Evolutionary conservation across 2,329 filamentous ascomycete genomes (phyloP).

Genomic region (Xylariaceae sp.): DNA sequence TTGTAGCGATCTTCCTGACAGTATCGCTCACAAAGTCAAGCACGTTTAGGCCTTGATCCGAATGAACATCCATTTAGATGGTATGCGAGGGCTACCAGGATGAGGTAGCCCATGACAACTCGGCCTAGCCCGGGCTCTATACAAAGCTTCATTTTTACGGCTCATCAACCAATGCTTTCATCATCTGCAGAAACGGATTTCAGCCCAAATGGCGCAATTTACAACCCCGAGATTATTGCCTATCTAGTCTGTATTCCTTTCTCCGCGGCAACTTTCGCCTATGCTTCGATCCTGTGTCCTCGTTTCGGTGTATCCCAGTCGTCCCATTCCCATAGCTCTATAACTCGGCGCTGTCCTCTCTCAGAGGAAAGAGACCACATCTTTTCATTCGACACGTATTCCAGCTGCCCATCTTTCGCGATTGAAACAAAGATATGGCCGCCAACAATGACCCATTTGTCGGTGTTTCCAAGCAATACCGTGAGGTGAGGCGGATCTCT

Average conservation of each 20-base stretch:
- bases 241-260: no score
- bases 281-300: background rate
- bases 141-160: no score
- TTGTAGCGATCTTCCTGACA: no score
- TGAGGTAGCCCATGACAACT: no score
- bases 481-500: background rate
- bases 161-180: background rate
- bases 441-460: background rate
- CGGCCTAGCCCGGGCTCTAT: no score
- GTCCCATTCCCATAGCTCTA: constrained; percentile 7
- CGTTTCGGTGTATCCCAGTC: background rate
- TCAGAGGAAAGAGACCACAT: background rate
- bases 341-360: background rate
- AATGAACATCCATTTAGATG: no score
- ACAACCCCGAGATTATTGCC: background rate
- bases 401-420: background rate
- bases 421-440: background rate
- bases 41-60: no score
- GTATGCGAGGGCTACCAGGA: no score
- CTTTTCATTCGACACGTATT: background rate
- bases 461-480: background rate
- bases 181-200: background rate
- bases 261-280: background rate
- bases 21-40: no score
- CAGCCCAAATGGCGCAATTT: no score